Evolutionary conservation across 2,329 filamentous ascomycete genomes (phyloP).

Genomic region (Aspergillus ibericus): DNA sequence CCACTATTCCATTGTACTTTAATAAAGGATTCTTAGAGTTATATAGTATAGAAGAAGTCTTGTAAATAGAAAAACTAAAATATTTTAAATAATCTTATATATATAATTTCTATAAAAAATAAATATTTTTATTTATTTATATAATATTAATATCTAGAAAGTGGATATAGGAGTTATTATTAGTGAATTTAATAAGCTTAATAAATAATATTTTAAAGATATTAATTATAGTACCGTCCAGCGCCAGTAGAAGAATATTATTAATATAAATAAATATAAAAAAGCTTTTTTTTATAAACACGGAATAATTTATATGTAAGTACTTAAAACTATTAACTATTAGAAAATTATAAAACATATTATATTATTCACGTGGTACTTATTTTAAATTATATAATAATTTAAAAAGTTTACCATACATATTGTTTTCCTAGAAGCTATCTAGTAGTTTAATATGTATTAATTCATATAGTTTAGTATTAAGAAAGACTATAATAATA

Average conservation of each 20-base stretch:
- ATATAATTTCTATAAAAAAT: too few relatives aligned
- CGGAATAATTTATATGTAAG: too few relatives aligned
- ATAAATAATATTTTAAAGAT: not conserved
- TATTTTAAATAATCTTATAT: too few relatives aligned
- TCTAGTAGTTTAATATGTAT: not conserved
- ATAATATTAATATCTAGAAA: too few relatives aligned
- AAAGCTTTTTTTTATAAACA: too few relatives aligned
- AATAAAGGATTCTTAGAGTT: too few relatives aligned
- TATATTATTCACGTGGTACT: not conserved
- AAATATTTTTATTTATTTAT: too few relatives aligned
- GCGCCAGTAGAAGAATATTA: not conserved
- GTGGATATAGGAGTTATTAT: too few relatives aligned
- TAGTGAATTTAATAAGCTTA: not conserved
- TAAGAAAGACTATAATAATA: not conserved
- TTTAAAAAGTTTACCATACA: not conserved
- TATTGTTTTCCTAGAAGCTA: not conserved
- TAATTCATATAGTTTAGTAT: not conserved
- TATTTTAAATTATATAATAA: not conserved
- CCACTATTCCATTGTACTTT: too few relatives aligned
- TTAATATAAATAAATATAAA: too few relatives aligned
- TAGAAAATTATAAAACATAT: not conserved
- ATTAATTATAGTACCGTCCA: not conserved
- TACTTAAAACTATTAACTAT: not conserved
- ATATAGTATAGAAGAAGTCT: too few relatives aligned
- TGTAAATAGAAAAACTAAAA: too few relatives aligned